A percentile compares a stretch with the other conserved stretches of the same genome.
phyloP scores from a whole-genome alignment of 2,329 filamentous ascomycete species.

The Colletotrichum somersetense region DNA sequence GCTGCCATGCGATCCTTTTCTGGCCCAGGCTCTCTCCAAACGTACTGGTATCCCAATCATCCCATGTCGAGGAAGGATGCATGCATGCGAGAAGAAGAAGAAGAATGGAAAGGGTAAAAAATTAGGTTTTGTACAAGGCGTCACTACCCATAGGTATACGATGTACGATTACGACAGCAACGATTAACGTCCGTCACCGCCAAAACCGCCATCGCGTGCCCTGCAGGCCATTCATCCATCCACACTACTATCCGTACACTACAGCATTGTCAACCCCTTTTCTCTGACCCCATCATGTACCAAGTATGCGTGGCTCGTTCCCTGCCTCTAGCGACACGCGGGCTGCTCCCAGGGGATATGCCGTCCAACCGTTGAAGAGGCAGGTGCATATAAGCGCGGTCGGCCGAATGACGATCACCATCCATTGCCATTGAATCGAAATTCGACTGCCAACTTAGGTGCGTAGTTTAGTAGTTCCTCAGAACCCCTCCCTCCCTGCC shows the following conservation, averaged over 20 bases:
- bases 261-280: neutral
- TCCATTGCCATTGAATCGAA: constrained; percentile 15
- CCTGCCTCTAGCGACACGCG: neutral
- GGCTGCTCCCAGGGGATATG: neutral
- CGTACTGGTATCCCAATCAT: constrained; percentile 5
- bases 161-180: neutral
- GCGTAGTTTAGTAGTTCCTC: neutral
- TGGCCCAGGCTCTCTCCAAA: neutral
- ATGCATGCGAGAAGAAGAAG: too few species aligned
- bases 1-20: constrained; percentile 10
- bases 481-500: constrained; percentile 23
- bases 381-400: constrained; percentile 22
- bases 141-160: too few species aligned
- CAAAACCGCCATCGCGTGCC: neutral
- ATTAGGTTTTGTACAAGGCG: too few species aligned
- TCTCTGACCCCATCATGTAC: neutral
- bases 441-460: constrained; percentile 3
- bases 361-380: neutral
- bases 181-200: neutral
- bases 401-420: constrained; percentile 39
- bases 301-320: neutral
- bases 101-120: constrained; percentile 6
- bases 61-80: constrained; percentile 2
- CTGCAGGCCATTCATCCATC: neutral
- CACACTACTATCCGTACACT: neutral